phyloP scores from a whole-genome alignment of 2,329 filamentous ascomycete species.

The Esteya vermicola region DNA sequence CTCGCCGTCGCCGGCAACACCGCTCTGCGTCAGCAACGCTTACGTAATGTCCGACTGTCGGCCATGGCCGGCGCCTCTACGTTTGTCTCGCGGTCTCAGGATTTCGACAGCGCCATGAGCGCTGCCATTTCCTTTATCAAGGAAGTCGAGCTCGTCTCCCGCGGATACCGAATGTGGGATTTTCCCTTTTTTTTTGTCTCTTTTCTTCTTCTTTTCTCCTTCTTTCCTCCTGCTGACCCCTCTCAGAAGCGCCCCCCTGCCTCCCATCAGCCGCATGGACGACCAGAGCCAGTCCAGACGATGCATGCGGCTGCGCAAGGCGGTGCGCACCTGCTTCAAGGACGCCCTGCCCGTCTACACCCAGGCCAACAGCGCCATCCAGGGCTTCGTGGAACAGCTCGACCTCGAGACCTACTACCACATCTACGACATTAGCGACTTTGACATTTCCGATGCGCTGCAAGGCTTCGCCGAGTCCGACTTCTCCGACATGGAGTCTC shows the following conservation, averaged over 20 bases:
- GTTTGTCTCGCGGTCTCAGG: slow-evolving; percentile 62
- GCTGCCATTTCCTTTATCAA: slow-evolving; percentile 73
- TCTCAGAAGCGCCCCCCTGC: slow-evolving; percentile 66
- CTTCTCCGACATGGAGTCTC: slow-evolving; percentile 62
- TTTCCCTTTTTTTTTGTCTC: slow-evolving; percentile 13
- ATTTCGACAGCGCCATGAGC: slow-evolving; percentile 63
- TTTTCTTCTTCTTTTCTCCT: not conserved
- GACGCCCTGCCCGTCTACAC: slow-evolving; percentile 59
- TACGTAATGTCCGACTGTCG: slow-evolving; percentile 63
- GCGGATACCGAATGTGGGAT: slow-evolving; percentile 75
- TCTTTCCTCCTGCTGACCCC: not conserved
- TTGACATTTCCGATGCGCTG: slow-evolving; percentile 58
- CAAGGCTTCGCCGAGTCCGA: slow-evolving; percentile 47
- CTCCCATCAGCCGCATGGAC: slow-evolving; percentile 85
- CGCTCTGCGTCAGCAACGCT: slow-evolving; percentile 66
- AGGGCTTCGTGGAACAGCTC: slow-evolving; percentile 60
- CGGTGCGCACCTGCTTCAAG: slow-evolving; percentile 55
- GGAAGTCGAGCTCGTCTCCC: slow-evolving; percentile 88
- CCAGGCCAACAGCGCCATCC: slow-evolving; percentile 53
- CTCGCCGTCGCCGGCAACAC: slow-evolving; percentile 50
- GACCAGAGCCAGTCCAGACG: slow-evolving; percentile 65
- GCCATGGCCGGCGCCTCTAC: slow-evolving; percentile 53
- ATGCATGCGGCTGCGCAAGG: slow-evolving; percentile 65
- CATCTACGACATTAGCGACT: slow-evolving; percentile 65
- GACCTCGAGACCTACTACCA: slow-evolving; percentile 90